phyloP scores from a whole-genome alignment of 2,329 filamentous ascomycete species.

The Fusarium sp. region DNA sequence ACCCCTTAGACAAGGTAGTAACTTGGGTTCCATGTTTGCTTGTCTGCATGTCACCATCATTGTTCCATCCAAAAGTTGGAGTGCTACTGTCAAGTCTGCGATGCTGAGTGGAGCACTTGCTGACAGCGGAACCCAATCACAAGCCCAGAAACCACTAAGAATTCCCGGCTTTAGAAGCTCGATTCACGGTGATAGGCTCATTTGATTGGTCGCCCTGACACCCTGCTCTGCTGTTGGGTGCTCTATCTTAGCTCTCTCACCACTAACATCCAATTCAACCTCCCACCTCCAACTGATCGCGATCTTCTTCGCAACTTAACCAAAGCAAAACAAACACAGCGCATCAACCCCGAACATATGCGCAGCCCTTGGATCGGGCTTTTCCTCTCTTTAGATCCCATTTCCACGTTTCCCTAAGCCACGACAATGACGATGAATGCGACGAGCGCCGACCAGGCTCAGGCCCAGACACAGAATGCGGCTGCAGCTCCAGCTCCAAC shows the following conservation, averaged over 20 bases:
- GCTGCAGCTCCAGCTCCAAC: constrained; percentile 10
- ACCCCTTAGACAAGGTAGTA: background rate
- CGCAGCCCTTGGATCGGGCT: constrained; percentile 21
- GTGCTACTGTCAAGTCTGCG: constrained; percentile 6
- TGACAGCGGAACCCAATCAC: constrained; percentile 27
- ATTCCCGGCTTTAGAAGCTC: constrained; percentile 30
- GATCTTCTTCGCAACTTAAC: constrained; percentile 26
- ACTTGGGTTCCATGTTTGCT: background rate
- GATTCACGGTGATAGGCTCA: constrained; percentile 15
- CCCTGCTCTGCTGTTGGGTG: constrained; percentile 11
- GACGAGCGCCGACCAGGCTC: constrained; percentile 37
- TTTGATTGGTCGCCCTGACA: constrained; percentile 32
- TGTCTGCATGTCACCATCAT: constrained; percentile 6
- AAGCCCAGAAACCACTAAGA: background rate
- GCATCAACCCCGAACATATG: constrained; percentile 29
- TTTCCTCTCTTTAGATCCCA: constrained; percentile 19
- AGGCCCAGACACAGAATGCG: constrained; percentile 26
- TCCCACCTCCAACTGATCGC: constrained; percentile 28
- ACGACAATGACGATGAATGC: constrained; percentile 42
- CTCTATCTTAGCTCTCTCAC: constrained; percentile 38
- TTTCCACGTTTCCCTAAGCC: constrained; percentile 21
- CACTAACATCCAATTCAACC: constrained; percentile 36
- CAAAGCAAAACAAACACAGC: constrained; percentile 15
- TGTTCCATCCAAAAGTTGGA: constrained; percentile 1
- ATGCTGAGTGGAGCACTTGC: constrained; percentile 2